phyloP scores from a whole-genome alignment of 352 stramenopile species.

The Stramenopiles sp. region DNA sequence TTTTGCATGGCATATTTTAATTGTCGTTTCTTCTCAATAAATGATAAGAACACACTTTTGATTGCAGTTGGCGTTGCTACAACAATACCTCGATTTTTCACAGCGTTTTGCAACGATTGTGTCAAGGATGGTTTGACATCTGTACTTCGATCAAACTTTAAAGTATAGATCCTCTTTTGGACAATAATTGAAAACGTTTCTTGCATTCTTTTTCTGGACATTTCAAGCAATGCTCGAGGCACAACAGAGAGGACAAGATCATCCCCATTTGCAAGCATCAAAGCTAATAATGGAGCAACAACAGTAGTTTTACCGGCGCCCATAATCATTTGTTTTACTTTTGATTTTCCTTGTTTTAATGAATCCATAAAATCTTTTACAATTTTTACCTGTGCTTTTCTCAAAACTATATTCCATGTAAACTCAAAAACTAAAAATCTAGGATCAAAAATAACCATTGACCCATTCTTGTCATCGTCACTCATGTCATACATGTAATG shows the following conservation, averaged over 20 bases:
- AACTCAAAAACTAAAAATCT: slow-evolving; percentile 98
- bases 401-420: slow-evolving; percentile 89
- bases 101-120: slow-evolving; percentile 70
- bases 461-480: no score
- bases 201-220: slow-evolving; percentile 87
- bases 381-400: slow-evolving; percentile 92
- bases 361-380: slow-evolving; percentile 92
- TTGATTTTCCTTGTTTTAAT: slow-evolving; percentile 38
- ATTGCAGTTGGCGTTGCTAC: slow-evolving; percentile 93
- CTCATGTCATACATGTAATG: no score
- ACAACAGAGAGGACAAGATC: slow-evolving; percentile 91
- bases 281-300: slow-evolving; percentile 86
- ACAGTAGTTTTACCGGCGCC: slow-evolving; percentile 98
- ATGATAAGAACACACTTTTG: slow-evolving; percentile 98
- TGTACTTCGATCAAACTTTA: slow-evolving; percentile 88
- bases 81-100: slow-evolving; percentile 78
- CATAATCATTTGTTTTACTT: slow-evolving; percentile 98
- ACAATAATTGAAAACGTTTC: slow-evolving; percentile 90
- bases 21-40: slow-evolving; percentile 74
- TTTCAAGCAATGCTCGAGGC: slow-evolving; percentile 90
- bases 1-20: slow-evolving; percentile 53
- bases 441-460: no score
- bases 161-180: slow-evolving; percentile 95
- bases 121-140: no score
- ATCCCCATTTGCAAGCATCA: slow-evolving; percentile 85